Percentiles rank a stretch among this genome's conserved stretches.
Conservation (phyloP, 495 filamentous ascomycete species). For the Neurospora sp. region DNA sequence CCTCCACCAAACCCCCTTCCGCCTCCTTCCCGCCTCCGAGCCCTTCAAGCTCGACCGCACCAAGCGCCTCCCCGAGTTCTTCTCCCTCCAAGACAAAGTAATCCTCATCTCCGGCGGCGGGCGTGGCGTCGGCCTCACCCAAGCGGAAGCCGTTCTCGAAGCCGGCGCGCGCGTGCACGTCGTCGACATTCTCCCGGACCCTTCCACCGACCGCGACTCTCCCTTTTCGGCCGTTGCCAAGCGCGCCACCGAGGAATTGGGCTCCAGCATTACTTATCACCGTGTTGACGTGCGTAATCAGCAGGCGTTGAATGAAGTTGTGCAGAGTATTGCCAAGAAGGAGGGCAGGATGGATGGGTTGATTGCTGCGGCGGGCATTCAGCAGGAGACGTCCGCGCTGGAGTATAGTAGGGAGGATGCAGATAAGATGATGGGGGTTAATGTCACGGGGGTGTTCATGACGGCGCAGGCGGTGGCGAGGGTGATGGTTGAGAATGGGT, state of each 20-base stretch:
- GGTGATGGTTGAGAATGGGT: conserved; percentile 56
- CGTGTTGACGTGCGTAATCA: conserved; percentile 80
- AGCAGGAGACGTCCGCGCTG: conserved; percentile 60
- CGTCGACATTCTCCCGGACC: conserved; percentile 40
- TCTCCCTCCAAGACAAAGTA: conserved; percentile 67
- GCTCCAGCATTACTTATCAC: conserved; percentile 64
- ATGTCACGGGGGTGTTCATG: conserved; percentile 69
- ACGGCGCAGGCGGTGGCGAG: conserved; percentile 65
- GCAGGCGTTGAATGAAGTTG: conserved; percentile 51
- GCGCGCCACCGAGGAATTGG: conserved; percentile 54
- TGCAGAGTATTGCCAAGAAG: conserved; percentile 56
- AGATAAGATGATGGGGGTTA: conserved; percentile 61
- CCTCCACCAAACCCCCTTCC: conserved; percentile 7
- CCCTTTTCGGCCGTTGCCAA: conserved; percentile 51
- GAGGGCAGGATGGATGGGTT: conserved; percentile 71
- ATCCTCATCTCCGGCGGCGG: conserved; percentile 71
- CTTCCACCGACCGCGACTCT: conserved; percentile 20
- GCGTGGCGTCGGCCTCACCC: conserved; percentile 67
- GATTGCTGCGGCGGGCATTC: conserved; percentile 72
- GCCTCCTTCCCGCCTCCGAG: background rate
- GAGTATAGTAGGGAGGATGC: conserved; percentile 54
- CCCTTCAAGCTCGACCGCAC: conserved; percentile 2
- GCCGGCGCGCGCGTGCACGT: conserved; percentile 64
- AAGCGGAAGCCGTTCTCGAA: conserved; percentile 71
- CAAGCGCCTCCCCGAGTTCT: conserved; percentile 63